Base-by-base conservation (phyloP, 2,329 filamentous ascomycete species). In the Fusarium redolens region DNA sequence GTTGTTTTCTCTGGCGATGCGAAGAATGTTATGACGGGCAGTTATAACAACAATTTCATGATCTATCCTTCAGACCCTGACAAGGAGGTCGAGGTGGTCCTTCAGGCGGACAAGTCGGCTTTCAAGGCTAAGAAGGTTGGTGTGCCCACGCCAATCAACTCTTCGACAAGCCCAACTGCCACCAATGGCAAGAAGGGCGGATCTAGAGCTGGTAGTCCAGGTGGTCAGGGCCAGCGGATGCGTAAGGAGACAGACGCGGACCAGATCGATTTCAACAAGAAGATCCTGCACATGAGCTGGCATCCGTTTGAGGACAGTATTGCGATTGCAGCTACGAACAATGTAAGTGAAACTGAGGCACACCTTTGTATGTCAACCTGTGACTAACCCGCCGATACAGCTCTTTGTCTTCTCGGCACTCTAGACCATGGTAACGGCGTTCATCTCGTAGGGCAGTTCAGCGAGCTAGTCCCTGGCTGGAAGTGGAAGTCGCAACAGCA, bases 11-110 rank as follows among this genome's bases (percentile, higher is more conserved):
- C 96, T 4, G 96, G 96, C 30, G 96, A 98, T 82, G 94, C 95
- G 43, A 97, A 97, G 88, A 98, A 99, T 78, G 96, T 98, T 75
- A 99, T 99, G 96, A 99, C 96, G 10, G 96, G 96, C 77, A 98
- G 95, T 81, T 99, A 99, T 87, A 99, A 99, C 89, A 99, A 99
- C 86, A 99, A 99, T 86, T 98, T 99, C 87, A 99, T 99, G 96
- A 99, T 99, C 80, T 99, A 98, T 82, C 96, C 96, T 8, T 96
- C 95, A 31, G 96, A 98, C 79, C 93, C 95, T 11, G 94, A 96
- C 75, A 97, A 97, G 85, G 96, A 99, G 81, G 96, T 96, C 6
- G 96, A 99, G 83, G 95, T 99, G 52, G 96, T 99, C 51, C 86
- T 99, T 64, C 96, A 99, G 83, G 96, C 96, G 43, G 96, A 99